These are phyloP conservation scores for Carallia pectinifolia DNA, from an alignment of 345 rosid genomes.

Conservation along the genomic window DNA sequence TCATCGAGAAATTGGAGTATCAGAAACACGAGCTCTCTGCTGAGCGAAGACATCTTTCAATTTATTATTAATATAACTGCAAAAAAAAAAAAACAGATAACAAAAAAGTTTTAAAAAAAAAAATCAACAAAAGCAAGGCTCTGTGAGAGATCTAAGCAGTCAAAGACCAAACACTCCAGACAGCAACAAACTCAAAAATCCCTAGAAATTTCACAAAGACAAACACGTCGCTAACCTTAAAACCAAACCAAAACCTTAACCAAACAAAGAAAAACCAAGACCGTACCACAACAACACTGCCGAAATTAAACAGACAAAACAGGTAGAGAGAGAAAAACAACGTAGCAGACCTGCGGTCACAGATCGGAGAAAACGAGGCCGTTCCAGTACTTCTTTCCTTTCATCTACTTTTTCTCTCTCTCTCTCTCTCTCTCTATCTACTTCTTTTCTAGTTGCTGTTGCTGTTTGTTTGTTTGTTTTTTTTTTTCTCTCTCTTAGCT, in stretches of 20 bases:
- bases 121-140: neutral
- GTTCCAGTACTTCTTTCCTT: neutral
- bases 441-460: too few relatives aligned
- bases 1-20: constrained; percentile 90
- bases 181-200: neutral
- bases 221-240: neutral
- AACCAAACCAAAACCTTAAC: neutral
- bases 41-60: constrained; percentile 65
- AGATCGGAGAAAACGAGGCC: neutral
- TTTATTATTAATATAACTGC: neutral
- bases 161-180: neutral
- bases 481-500: neutral
- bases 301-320: neutral
- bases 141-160: neutral
- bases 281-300: too few relatives aligned
- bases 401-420: neutral
- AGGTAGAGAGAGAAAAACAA: neutral
- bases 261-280: neutral
- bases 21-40: constrained; percentile 82
- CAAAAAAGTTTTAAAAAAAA: neutral
- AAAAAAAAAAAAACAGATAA: neutral
- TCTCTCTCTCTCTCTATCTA: neutral
- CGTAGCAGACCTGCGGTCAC: neutral
- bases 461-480: too few relatives aligned
- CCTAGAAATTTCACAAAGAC: neutral